Evolutionary conservation across 192 early-diverging fungal species (phyloP).

Genomic region (Piromyces sp.): DNA sequence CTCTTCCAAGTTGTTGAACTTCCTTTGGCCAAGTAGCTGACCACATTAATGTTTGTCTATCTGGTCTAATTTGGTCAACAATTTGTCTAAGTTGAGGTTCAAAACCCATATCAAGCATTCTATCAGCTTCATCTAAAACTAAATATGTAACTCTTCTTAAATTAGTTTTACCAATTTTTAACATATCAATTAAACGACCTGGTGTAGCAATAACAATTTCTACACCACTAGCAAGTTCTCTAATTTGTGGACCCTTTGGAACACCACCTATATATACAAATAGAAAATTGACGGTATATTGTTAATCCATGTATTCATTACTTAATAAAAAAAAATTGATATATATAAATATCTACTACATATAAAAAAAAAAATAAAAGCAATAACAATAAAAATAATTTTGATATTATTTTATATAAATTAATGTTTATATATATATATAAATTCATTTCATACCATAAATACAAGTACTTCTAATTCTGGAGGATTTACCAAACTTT

Average conservation of each 20-base stretch:
- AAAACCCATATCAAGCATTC: slow-evolving; percentile 98
- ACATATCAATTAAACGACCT: slow-evolving; percentile 93
- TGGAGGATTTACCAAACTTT: slow-evolving; percentile 75
- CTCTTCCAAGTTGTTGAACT: slow-evolving; percentile 76
- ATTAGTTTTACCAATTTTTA: slow-evolving; percentile 74
- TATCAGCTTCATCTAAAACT: slow-evolving; percentile 96
- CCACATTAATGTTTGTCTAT: slow-evolving; percentile 98
- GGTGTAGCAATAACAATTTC: slow-evolving; percentile 97
- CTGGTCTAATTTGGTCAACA: slow-evolving; percentile 89
- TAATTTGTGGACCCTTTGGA: slow-evolving; percentile 73
- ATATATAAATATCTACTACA: too few species aligned
- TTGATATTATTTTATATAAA: too few species aligned
- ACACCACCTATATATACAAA: slow-evolving; percentile 41
- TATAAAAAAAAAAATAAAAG: too few species aligned
- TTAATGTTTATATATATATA: too few species aligned
- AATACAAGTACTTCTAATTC: slow-evolving; percentile 84
- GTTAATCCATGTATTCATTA: too few species aligned
- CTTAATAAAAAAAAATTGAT: too few species aligned
- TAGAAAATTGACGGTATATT: too few species aligned
- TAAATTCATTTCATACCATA: slow-evolving; percentile 52
- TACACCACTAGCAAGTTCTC: slow-evolving; percentile 65
- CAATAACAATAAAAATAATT: too few species aligned
- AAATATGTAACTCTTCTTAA: slow-evolving; percentile 87
- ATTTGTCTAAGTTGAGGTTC: slow-evolving; percentile 97
- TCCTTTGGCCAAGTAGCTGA: slow-evolving; percentile 98